phyloP scores from a whole-genome alignment of 1,284 basidiomycete genomes.

The Lentinula novae-zelandiae region DNA sequence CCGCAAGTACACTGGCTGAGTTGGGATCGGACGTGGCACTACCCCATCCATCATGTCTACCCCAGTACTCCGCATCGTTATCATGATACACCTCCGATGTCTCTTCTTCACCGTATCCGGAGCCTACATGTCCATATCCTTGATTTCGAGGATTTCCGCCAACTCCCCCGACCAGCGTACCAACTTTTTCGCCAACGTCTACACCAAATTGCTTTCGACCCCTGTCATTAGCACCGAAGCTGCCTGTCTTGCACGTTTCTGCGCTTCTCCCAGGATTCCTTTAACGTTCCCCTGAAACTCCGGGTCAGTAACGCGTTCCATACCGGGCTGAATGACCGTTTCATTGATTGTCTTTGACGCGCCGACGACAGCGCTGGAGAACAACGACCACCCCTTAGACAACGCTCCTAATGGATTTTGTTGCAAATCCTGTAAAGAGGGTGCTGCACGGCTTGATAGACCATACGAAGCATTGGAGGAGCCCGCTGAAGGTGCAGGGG shows the following conservation, averaged over 20 bases:
- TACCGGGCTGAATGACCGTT: slow-evolving; percentile 78
- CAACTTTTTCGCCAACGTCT: slow-evolving; percentile 72
- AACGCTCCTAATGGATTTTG: slow-evolving; percentile 76
- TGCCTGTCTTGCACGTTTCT: slow-evolving; percentile 53
- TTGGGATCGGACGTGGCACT: slow-evolving; percentile 6
- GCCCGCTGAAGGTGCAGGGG: slow-evolving; percentile 48
- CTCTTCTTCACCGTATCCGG: slow-evolving; percentile 43
- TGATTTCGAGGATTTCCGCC: slow-evolving; percentile 41
- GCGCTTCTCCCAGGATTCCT: slow-evolving; percentile 67
- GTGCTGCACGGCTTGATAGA: slow-evolving; percentile 69
- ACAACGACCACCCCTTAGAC: slow-evolving; percentile 82
- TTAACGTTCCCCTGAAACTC: slow-evolving; percentile 67
- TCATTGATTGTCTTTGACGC: slow-evolving; percentile 74
- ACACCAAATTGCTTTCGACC: slow-evolving; percentile 70
- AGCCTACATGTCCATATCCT: slow-evolving; percentile 55
- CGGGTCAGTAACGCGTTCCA: slow-evolving; percentile 75
- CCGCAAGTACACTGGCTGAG: neutral
- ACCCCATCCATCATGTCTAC: slow-evolving; percentile 6
- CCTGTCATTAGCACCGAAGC: slow-evolving; percentile 70
- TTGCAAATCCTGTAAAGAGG: slow-evolving; percentile 70
- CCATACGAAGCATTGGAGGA: slow-evolving; percentile 52
- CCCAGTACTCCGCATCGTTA: slow-evolving; percentile 45
- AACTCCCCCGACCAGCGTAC: slow-evolving; percentile 54
- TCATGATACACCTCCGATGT: slow-evolving; percentile 54
- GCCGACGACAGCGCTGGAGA: slow-evolving; percentile 70